These are phyloP conservation scores for Ophiosphaerella narmari DNA, from an alignment of 2,329 filamentous ascomycete species.

Conservation along the genomic window DNA sequence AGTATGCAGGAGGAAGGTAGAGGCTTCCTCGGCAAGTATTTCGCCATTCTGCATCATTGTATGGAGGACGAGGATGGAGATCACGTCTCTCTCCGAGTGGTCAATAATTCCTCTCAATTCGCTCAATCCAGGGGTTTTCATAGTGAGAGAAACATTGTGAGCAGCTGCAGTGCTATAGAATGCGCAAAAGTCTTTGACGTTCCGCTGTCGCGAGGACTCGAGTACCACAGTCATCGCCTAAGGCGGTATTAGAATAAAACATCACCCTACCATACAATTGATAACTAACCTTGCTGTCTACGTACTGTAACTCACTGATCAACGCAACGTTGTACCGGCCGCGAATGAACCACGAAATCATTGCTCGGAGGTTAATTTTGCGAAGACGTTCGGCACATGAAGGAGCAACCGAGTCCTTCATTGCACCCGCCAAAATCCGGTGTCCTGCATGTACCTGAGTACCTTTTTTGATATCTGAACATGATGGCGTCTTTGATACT, in stretches of 20 bases:
- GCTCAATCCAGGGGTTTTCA: not conserved
- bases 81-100: constrained; percentile 4
- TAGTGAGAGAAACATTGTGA: too few relatives aligned
- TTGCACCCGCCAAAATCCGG: not conserved
- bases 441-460: constrained; percentile 13
- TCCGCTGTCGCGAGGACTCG: too few relatives aligned
- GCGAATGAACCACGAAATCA: constrained; percentile 61
- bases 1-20: constrained; percentile 7
- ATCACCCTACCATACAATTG: constrained; percentile 21
- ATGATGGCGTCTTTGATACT: too few relatives aligned
- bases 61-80: constrained; percentile 5
- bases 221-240: constrained; percentile 2
- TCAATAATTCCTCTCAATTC: constrained; percentile 5
- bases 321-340: constrained; percentile 66
- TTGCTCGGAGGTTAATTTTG: constrained; percentile 46
- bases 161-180: too few relatives aligned
- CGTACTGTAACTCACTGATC: constrained; percentile 66
- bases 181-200: too few relatives aligned
- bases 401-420: constrained; percentile 17
- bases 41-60: not conserved
- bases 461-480: constrained; percentile 20
- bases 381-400: constrained; percentile 25
- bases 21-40: constrained; percentile 5
- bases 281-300: constrained; percentile 63
- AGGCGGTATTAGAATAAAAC: constrained; percentile 19